Conservation (phyloP, 192 early-diverging fungal genomes). For the Gryganskiella cystojenkinii region DNA sequence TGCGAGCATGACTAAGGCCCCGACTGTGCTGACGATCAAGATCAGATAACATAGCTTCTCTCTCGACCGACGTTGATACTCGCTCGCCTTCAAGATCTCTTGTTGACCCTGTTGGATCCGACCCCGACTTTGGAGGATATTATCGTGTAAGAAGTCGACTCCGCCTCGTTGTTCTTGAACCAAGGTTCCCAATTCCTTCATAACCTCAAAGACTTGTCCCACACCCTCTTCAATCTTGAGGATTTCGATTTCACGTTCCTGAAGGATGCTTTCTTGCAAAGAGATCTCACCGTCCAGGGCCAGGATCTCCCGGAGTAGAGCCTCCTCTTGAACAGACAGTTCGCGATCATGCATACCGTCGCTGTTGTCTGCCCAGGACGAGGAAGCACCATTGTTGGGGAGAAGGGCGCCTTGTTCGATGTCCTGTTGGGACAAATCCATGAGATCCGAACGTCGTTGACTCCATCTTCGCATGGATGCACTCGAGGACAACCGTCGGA, state of each 20-base stretch:
- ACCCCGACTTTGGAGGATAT: conserved; percentile 36
- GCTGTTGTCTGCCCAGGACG: neutral
- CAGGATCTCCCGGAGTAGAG: conserved; percentile 23
- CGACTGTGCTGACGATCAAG: conserved; percentile 31
- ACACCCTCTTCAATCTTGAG: conserved; percentile 34
- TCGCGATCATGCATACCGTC: conserved; percentile 31
- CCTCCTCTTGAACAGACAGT: conserved; percentile 43
- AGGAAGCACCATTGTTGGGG: neutral
- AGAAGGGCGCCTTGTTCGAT: conserved; percentile 21
- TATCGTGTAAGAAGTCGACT: conserved; percentile 47
- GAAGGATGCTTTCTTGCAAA: conserved; percentile 36
- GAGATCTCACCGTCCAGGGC: conserved; percentile 38
- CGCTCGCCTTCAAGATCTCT: conserved; percentile 44
- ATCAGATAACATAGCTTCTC: conserved; percentile 42
- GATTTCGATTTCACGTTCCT: conserved; percentile 43
- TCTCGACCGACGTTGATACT: conserved; percentile 36
- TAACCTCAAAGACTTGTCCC: conserved; percentile 39
- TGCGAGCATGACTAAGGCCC: conserved; percentile 29
- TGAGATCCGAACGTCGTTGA: conserved; percentile 19
- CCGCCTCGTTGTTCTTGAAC: conserved; percentile 34
- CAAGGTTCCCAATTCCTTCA: conserved; percentile 39
- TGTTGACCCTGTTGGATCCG: conserved; percentile 33
- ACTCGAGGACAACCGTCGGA: conserved; percentile 37
- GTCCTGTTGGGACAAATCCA: conserved; percentile 30
- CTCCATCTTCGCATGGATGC: conserved; percentile 27